These are phyloP conservation scores for Cryptosporidium ryanae DNA, from an alignment of 169 alveolate genomes.

Conservation along the genomic window DNA sequence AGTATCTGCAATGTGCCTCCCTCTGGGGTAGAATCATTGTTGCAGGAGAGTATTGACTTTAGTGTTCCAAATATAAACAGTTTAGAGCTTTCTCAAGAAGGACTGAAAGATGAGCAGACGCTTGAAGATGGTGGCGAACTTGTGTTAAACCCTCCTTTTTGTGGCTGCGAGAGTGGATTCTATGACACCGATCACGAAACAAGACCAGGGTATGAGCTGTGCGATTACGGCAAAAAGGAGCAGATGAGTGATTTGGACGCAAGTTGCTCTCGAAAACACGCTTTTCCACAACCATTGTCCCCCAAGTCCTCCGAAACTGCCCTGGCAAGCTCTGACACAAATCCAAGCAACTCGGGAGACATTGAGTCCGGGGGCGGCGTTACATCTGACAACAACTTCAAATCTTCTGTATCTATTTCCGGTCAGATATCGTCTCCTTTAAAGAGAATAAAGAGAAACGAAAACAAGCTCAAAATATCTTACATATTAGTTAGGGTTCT, in stretches of 20 bases:
- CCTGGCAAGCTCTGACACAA: not conserved
- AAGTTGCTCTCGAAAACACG: too few species aligned
- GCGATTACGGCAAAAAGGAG: too few species aligned
- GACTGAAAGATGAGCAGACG: not conserved
- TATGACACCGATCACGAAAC: too few species aligned
- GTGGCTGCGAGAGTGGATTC: too few species aligned
- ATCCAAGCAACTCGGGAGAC: too few species aligned
- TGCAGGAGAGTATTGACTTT: constrained; percentile 51
- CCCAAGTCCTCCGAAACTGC: not conserved
- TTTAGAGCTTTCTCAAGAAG: constrained; percentile 2
- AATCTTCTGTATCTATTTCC: not conserved
- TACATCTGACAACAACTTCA: not conserved
- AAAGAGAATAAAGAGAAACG: not conserved
- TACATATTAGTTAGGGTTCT: constrained; percentile 53
- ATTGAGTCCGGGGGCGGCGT: too few species aligned
- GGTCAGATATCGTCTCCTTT: not conserved
- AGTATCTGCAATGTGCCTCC: constrained; percentile 72
- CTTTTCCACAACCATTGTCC: too few species aligned
- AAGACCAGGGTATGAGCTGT: too few species aligned
- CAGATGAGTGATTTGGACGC: too few species aligned
- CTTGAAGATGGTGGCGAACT: too few species aligned
- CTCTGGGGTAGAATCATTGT: constrained; percentile 59
- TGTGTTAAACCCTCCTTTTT: too few species aligned
- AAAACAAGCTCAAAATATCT: constrained; percentile 46
- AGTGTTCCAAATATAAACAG: constrained; percentile 25